Evolutionary conservation across 2,329 filamentous ascomycete genomes (phyloP), one percentile per base, ranked within the genome.

Genomic region (Blastomyces percursus): DNA sequence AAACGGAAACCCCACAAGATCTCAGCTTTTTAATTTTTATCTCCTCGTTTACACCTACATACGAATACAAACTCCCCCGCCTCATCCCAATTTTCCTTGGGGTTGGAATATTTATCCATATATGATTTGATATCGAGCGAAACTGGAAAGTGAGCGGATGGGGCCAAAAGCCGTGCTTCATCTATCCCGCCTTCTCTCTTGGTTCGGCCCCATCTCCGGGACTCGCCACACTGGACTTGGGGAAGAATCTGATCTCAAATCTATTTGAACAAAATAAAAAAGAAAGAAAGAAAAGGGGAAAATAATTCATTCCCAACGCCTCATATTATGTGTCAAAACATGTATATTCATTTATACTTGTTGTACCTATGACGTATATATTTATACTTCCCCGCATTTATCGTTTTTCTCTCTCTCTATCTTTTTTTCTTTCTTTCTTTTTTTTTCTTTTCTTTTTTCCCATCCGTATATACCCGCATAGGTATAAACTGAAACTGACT

Each of bases 311-410:
- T 16, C 21, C 48, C 48, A 51, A 24, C 9, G 11, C 16, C 21
- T 51, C 48, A 51, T 51, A 16, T 27, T 30, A n/a, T 50, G 21
- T 51, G 21, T 21, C 21, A 14, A 51, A 51, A 44, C 48, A 51
- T 51, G 35, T 54, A 54, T 54, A n/a, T 42, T 6, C 27, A 30
- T 30, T 35, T 56, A 56, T 24, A 56, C 38, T 35, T 19, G 54
- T 32, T 59, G 56, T 30, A 59, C 42, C 46, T 59, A 42, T 59
- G 56, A 59, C n/a, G n/a, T 46, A 30, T 59, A 35, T 35, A 35
- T 35, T 35, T 35, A 35, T 35, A 42, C 24, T 32, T 7, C 19
- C 51, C 42, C 40, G 16, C 14, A 24, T 19, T 27, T 40, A 32
- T 16, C 32, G 5, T 1, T 8, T 16, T 2, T 14, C 40, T 42